These are phyloP conservation scores for Paulownia fortunei DNA, from an alignment of 257 asterid genomes.

Conservation along the genomic window DNA sequence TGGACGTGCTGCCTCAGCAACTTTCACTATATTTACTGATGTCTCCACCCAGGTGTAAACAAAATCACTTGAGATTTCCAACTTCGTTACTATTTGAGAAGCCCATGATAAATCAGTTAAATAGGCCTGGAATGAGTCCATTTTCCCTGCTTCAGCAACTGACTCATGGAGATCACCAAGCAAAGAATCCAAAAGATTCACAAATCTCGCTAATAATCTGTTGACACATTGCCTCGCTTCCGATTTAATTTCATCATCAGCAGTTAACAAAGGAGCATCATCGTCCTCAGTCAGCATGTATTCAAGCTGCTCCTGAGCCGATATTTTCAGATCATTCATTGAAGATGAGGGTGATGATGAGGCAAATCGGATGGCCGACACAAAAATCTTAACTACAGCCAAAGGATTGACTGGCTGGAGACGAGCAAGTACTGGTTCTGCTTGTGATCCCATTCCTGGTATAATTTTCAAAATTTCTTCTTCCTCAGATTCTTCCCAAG, in stretches of 20 bases:
- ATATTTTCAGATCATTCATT: slow-evolving; percentile 65
- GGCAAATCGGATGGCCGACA: slow-evolving; percentile 73
- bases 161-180: slow-evolving; percentile 46
- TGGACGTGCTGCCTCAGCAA: slow-evolving; percentile 41
- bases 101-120: slow-evolving; percentile 77
- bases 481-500: slow-evolving; percentile 96
- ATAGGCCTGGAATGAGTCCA: slow-evolving; percentile 45
- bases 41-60: slow-evolving; percentile 65
- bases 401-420: slow-evolving; percentile 71
- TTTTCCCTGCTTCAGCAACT: slow-evolving; percentile 39
- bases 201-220: slow-evolving; percentile 51
- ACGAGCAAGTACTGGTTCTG: slow-evolving; percentile 71
- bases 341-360: slow-evolving; percentile 64
- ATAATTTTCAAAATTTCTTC: slow-evolving; percentile 79
- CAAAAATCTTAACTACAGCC: slow-evolving; percentile 57
- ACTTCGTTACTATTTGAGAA: slow-evolving; percentile 63
- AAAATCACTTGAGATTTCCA: slow-evolving; percentile 64
- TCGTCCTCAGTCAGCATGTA: slow-evolving; percentile 92
- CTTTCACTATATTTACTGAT: slow-evolving; percentile 51
- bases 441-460: slow-evolving; percentile 74
- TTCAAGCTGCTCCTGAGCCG: slow-evolving; percentile 91
- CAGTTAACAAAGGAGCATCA: slow-evolving; percentile 73
- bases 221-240: slow-evolving; percentile 56
- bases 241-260: slow-evolving; percentile 57
- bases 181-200: slow-evolving; percentile 51